Conservation (phyloP, 2,329 filamentous ascomycete species). For the Diaporthe sp. region DNA sequence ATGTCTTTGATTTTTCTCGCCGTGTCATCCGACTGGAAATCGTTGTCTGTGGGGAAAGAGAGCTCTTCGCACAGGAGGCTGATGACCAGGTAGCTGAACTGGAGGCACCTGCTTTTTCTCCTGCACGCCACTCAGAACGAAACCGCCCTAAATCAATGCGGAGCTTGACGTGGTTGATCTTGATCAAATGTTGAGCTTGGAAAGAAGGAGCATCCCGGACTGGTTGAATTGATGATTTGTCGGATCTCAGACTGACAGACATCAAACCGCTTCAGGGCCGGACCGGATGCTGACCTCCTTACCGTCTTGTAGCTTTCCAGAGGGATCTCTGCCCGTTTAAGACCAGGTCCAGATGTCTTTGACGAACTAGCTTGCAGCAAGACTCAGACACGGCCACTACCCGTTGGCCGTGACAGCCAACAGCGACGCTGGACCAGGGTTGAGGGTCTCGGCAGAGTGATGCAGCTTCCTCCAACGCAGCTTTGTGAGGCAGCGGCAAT, state of each 20-base stretch:
- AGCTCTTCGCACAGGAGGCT: conserved; percentile 32
- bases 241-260: conserved; percentile 25
- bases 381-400: conserved; percentile 31
- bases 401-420: conserved; percentile 31
- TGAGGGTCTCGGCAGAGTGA: conserved; percentile 38
- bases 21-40: conserved; percentile 30
- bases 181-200: conserved; percentile 14
- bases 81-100: conserved; percentile 34
- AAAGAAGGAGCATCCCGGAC: conserved; percentile 11
- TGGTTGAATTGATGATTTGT: conserved; percentile 18
- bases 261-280: conserved; percentile 1
- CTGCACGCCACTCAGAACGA: conserved; percentile 34
- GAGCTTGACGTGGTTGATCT: conserved; percentile 11
- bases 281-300: conserved; percentile 20
- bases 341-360: conserved; percentile 36
- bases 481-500: conserved; percentile 35
- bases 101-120: conserved; percentile 29
- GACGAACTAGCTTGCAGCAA: conserved; percentile 29
- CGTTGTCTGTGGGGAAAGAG: conserved; percentile 25
- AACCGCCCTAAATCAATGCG: conserved; percentile 25
- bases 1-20: conserved; percentile 38
- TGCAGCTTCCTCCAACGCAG: conserved; percentile 32
- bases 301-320: conserved; percentile 24
- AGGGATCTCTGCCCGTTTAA: conserved; percentile 35
- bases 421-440: conserved; percentile 29